Base-by-base conservation (phyloP, 1,284 basidiomycete genomes). In the Mrakiaceae sp. region DNA sequence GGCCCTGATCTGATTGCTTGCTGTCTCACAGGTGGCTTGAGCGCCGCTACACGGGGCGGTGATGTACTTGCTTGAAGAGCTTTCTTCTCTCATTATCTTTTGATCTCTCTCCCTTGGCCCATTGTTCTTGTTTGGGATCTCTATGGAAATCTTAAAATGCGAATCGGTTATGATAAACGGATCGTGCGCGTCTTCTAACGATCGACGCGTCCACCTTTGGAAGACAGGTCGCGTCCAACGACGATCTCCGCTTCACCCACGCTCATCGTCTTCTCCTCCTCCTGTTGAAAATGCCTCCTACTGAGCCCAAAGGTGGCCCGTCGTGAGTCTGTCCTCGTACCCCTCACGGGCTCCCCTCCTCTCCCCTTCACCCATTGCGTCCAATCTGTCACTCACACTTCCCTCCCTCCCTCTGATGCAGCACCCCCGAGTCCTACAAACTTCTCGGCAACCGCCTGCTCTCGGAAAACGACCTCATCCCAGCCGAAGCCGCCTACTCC, bases 1-100 rank as follows among this genome's bases (percentile, higher is more conserved):
- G 70, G 27, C 69, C 70, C 43, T n/a, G 66, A 53, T 27, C 73
- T 5, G 54, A 67, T 1, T 56, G 74, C 9, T 75, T 70, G 56
- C 54, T 73, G 10, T 70, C 70, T 14, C 63, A 66, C 5, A 70
- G 75, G 54, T 74, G 73, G 62, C 67, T 75, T 11, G 75, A 77
- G 68, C 69, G 72, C 47, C 70, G 70, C 52, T 72, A 68, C 57
- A 75, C 74, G 43, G 72, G 74, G 6, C 58, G 74, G 60, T 76
- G 66, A 68, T 27, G 16, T 50, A 7, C 48, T 5, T 52, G 5
- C 39, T 39, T n/a, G 52, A 54, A 10, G 10, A 54, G 11, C 8
- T 14, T 49, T 49, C 48, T 14, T 14, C 48, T 49, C 48, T 49
- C 9, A 49, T 49, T 49, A 2, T 49, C 48, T 14, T 49, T 14